Percentiles rank a stretch among this genome's conserved stretches.
phyloP scores from a whole-genome alignment of 1,284 basidiomycete genomes.

The Microbotryum saponariae region DNA sequence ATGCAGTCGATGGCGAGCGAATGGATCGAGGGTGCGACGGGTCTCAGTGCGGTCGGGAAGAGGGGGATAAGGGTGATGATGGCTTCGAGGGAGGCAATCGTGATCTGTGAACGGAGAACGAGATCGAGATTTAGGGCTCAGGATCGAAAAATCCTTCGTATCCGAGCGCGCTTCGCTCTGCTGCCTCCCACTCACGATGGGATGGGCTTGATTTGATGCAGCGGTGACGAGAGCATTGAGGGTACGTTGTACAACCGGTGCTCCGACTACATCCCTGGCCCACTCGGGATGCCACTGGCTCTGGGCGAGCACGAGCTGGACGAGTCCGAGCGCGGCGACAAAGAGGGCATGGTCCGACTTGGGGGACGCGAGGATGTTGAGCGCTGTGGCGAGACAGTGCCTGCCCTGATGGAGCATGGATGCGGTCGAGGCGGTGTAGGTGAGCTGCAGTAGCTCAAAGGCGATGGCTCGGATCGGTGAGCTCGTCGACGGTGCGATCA shows the following conservation, averaged over 20 bases:
- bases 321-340: constrained; percentile 15
- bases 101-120: constrained; percentile 9
- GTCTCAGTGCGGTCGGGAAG: constrained; percentile 28
- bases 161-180: not conserved
- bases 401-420: constrained; percentile 19
- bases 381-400: constrained; percentile 6
- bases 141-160: not conserved
- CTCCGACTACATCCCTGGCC: constrained; percentile 30
- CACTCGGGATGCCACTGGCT: constrained; percentile 27
- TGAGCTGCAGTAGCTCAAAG: constrained; percentile 18
- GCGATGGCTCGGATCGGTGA: constrained; percentile 17
- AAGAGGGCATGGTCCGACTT: constrained; percentile 16
- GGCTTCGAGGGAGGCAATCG: constrained; percentile 12
- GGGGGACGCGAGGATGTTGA: constrained; percentile 11
- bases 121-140: not conserved
- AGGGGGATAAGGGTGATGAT: constrained; percentile 24
- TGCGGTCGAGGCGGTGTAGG: constrained; percentile 16
- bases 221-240: constrained; percentile 14
- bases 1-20: constrained; percentile 20
- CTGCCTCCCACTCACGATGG: not conserved
- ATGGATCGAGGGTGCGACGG: constrained; percentile 20
- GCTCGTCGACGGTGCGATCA: constrained; percentile 11
- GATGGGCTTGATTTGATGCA: not conserved
- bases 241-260: constrained; percentile 23
- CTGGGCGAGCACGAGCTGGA: constrained; percentile 18